phyloP scores from a whole-genome alignment of 768 basidiomycete genomes.

The Tricholoma flavovirens region DNA sequence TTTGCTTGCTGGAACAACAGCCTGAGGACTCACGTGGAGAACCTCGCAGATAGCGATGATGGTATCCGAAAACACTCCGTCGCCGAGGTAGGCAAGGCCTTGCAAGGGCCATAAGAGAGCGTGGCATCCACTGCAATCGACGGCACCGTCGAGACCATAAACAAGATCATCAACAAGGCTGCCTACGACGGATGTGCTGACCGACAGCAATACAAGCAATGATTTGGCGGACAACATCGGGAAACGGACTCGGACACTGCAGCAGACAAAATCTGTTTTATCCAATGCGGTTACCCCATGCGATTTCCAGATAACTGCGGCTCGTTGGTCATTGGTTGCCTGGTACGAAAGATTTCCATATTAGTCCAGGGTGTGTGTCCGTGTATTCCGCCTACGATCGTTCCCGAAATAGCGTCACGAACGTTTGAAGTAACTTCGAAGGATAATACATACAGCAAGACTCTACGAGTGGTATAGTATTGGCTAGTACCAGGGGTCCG shows the following conservation, averaged over 20 bases:
- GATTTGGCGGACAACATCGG: neutral
- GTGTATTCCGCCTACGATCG: neutral
- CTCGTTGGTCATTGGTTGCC: neutral
- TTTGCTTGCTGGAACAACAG: neutral
- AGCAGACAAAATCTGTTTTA: neutral
- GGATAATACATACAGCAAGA: no score
- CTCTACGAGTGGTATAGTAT: neutral
- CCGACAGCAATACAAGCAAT: conserved; percentile 14
- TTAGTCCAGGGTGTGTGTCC: neutral
- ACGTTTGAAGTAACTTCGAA: neutral
- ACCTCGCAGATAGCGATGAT: conserved; percentile 41
- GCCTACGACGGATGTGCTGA: conserved; percentile 14
- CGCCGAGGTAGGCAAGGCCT: conserved; percentile 42
- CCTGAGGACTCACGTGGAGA: conserved; percentile 28
- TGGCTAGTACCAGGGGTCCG: neutral
- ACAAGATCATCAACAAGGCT: conserved; percentile 36
- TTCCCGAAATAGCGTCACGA: neutral
- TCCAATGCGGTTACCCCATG: neutral
- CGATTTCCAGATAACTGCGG: neutral
- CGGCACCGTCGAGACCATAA: conserved; percentile 37
- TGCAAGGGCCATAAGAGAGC: conserved; percentile 41
- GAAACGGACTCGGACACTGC: neutral
- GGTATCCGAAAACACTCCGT: conserved; percentile 38
- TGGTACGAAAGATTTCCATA: neutral
- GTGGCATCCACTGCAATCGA: conserved; percentile 48